These are phyloP conservation scores for Suillus ampliporus DNA, from an alignment of 768 basidiomycete species.

Conservation along the genomic window DNA sequence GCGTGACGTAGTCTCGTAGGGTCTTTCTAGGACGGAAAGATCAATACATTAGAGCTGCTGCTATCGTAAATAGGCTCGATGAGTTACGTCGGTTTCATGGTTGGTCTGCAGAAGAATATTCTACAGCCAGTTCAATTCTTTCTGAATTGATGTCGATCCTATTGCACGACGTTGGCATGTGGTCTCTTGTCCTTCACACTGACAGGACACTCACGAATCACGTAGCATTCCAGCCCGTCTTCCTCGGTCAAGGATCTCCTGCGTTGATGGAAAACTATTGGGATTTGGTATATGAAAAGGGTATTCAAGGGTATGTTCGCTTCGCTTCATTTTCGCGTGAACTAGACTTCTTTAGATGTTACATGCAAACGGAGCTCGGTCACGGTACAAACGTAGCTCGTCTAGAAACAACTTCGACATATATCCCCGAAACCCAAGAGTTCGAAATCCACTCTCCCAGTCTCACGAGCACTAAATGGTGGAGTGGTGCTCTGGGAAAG, in stretches of 20 bases:
- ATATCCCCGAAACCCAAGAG: constrained; percentile 64
- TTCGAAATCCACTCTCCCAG: constrained; percentile 82
- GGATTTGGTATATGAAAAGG: constrained; percentile 53
- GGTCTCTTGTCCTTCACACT: constrained; percentile 14
- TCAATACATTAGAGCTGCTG: constrained; percentile 57
- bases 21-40: constrained; percentile 65
- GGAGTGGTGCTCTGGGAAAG: constrained; percentile 76
- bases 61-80: constrained; percentile 58
- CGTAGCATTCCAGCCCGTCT: constrained; percentile 68
- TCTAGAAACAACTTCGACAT: constrained; percentile 80
- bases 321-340: not conserved
- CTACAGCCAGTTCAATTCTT: constrained; percentile 50
- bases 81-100: constrained; percentile 60
- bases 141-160: constrained; percentile 60
- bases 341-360: constrained; percentile 49
- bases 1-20: constrained; percentile 38
- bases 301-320: constrained; percentile 54
- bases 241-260: constrained; percentile 63
- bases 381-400: constrained; percentile 75
- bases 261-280: constrained; percentile 59
- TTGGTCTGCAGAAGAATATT: constrained; percentile 57
- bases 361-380: constrained; percentile 79
- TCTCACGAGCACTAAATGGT: constrained; percentile 81
- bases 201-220: constrained; percentile 26
- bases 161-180: constrained; percentile 44